These are phyloP conservation scores for Filosporella fistucella DNA, from an alignment of 495 filamentous ascomycete genomes.

Conservation along the genomic window DNA sequence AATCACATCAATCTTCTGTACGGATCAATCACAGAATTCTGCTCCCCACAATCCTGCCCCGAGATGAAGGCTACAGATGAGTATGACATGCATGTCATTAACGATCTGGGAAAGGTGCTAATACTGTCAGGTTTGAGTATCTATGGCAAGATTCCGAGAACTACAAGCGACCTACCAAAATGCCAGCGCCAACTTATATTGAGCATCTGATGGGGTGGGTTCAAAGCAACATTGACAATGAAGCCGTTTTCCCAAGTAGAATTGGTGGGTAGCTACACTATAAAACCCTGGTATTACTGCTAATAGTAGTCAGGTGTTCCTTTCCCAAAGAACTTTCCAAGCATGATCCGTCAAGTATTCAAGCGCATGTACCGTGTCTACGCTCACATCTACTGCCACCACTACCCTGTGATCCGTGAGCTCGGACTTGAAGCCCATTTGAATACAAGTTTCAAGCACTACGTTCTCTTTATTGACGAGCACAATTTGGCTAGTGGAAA, in stretches of 20 bases:
- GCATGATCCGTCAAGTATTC: slow-evolving; percentile 87
- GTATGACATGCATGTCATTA: slow-evolving; percentile 41
- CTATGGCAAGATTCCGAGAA: slow-evolving; percentile 95
- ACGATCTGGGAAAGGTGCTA: slow-evolving; percentile 1
- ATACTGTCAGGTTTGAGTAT: slow-evolving; percentile 76
- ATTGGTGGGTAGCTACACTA: slow-evolving; percentile 56
- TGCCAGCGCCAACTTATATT: slow-evolving; percentile 95
- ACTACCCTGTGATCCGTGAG: slow-evolving; percentile 94
- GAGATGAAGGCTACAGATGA: slow-evolving; percentile 99
- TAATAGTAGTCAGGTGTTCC: slow-evolving; percentile 63
- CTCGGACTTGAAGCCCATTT: slow-evolving; percentile 94
- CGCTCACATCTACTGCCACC: slow-evolving; percentile 99
- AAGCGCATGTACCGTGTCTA: slow-evolving; percentile 98
- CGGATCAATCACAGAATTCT: slow-evolving; percentile 98
- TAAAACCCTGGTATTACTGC: neutral
- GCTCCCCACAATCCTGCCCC: slow-evolving; percentile 91
- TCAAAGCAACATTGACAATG: slow-evolving; percentile 91
- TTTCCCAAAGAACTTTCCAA: slow-evolving; percentile 89
- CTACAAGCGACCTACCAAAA: slow-evolving; percentile 94
- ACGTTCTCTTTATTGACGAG: slow-evolving; percentile 94
- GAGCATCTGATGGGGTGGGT: slow-evolving; percentile 98
- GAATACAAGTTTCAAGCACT: slow-evolving; percentile 99
- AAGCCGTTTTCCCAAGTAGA: slow-evolving; percentile 86
- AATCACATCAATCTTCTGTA: slow-evolving; percentile 99
- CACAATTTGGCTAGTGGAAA: slow-evolving; percentile 84